Evolutionary conservation across 1,139 yeast genomes (phyloP), one percentile per base, ranked within the genome.

Genomic region (Eremothecium gossypii): DNA sequence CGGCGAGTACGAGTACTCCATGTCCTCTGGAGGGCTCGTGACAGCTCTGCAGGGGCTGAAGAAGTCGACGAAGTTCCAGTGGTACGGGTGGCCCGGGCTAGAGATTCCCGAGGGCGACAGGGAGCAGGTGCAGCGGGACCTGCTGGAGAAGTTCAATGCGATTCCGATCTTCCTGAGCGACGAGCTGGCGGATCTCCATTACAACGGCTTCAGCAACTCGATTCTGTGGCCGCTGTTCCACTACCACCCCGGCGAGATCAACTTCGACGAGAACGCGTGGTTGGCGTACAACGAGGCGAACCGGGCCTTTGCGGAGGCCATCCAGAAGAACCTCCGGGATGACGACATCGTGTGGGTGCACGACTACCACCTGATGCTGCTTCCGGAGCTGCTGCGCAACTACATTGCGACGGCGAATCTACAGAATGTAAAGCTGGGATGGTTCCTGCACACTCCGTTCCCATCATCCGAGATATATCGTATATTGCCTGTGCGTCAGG

Each of bases 211-310:
- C 63, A 79, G 89, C 46, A 93, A 91, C 64, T 74, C 79, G 29
- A 93, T 93, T 49, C 69, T 93, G 49, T 93, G 99, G 99, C 99
- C 99, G 1, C 67, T 93, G 48, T 93, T 93, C 68, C 99, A 93
- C 63, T 93, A 93, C 65, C 98, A 93, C 60, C 98, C 99, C 0
- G 98, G 98, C 48, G 99, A 93, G 65, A 93, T 93, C 84, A 87
- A 85, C 61, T 93, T 93, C 60, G 98, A 93, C 63, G 98, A 93
- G 62, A 79, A 79, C 49, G 96, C 96, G 3, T 93, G 98, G 98
- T 91, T 91, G 40, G 97, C 97, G 1, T 93, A 93, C 63, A 84
- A 87, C 45, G 94, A 87, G 63, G 98, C 98, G 12, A 93, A 93
- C 61, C 68, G 80, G 47, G 70, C 75, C 49, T 93, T 93, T 68